Evolutionary conservation across 768 basidiomycete species (phyloP), one percentile per base, ranked within the genome.

Genomic region (Hygrophorus pudorinus): DNA sequence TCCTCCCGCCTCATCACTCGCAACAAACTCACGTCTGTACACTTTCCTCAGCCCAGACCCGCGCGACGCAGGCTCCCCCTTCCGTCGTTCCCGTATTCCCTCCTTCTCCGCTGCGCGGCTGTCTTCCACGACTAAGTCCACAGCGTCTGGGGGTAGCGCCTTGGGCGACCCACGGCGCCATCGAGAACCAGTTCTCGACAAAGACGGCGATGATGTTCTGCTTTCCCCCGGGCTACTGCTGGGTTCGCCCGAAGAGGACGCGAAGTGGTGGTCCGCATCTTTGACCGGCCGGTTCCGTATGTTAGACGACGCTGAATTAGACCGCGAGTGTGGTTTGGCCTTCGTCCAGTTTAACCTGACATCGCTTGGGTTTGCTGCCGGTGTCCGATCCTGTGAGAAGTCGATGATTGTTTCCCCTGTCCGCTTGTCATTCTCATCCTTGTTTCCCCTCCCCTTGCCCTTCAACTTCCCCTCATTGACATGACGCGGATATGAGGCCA

Each of bases 61-160:
- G 27, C 62, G 62, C 5, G 59, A 53, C 17, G 68, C 62, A n/a
- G 81, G 79, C 50, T 83, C 81, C 17, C 80, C 83, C 46, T 74
- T 76, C 43, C 73, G 59, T 31, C 80, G 64, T 49, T 81, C 79
- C 35, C 70, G 65, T 20, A 63, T 59, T 52, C 68, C 65, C 21
- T 74, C 75, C 45, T 72, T 69, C 48, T 76, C 69, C 24, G 70
- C 75, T 3, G 79, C 78, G 6, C 66, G 56, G 6, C 58, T 48
- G 54, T 82, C 84, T 54, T 86, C 85, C 0, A 93, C 78, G 4
- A 97, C 74, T 13, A 99, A 68, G 55, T 99, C 94, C 1, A 97
- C 81, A 1, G 93, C 92, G 50, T 97, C 85, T 1, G 76, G 71
- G 11, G 75, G 73, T 10, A 78, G 60, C 9, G 57, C 57, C 51